Evolutionary conservation across 768 basidiomycete genomes (phyloP).

Genomic region (Lactarius evosmus): DNA sequence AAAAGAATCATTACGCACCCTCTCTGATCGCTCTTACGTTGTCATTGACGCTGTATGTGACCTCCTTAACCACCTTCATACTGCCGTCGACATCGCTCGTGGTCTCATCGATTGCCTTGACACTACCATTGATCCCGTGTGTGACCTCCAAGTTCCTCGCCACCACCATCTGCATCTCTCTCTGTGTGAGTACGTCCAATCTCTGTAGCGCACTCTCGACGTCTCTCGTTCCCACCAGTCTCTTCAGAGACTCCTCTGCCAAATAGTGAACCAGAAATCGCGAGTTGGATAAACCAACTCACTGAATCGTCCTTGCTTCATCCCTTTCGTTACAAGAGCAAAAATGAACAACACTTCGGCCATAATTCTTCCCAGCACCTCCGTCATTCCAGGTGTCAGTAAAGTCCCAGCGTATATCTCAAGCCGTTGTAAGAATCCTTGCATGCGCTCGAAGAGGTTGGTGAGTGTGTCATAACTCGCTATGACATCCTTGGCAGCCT

Average conservation of each 20-base stretch:
- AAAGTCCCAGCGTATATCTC: neutral
- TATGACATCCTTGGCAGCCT: neutral
- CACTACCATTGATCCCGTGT: too few species aligned
- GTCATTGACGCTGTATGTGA: neutral
- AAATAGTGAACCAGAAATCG: neutral
- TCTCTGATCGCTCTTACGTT: neutral
- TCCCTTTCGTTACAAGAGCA: neutral
- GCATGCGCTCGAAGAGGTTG: slow-evolving; percentile 6
- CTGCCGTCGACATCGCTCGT: neutral
- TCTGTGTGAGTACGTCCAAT: slow-evolving; percentile 6
- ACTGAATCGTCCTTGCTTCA: neutral
- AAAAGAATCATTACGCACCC: neutral
- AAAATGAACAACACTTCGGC: neutral
- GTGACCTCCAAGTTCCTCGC: neutral
- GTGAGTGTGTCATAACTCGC: slow-evolving; percentile 1
- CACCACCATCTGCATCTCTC: neutral
- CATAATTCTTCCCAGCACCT: slow-evolving; percentile 5
- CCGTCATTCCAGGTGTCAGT: neutral
- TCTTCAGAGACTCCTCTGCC: neutral
- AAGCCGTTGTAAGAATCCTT: slow-evolving; percentile 11
- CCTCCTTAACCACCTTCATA: neutral
- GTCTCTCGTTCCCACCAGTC: neutral
- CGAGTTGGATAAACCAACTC: neutral
- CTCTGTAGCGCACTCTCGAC: slow-evolving; percentile 3
- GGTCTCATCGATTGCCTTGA: too few species aligned